Evolutionary conservation across 495 filamentous ascomycete species (phyloP), one percentile per base, ranked within the genome.

Genomic region (Sporormia fimetaria): DNA sequence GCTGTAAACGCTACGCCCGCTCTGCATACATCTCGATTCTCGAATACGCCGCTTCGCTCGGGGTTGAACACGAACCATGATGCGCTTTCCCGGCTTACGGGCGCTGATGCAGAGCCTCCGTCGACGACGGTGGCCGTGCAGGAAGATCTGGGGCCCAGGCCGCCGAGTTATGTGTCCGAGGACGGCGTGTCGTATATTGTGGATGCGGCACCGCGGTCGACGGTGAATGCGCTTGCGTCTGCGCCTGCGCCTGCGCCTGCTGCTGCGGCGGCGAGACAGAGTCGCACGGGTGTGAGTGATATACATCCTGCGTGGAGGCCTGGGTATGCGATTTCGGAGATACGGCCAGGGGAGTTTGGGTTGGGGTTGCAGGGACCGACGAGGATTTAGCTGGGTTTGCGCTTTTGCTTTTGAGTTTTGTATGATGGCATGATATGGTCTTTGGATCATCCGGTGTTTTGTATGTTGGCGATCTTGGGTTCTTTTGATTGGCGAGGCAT

Each of bases 121-220:
- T 17, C 16, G 1, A 14, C 37, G 12, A 18, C 18, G 25, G 12
- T 1, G 18, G 17, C 22, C 6, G 24, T 20, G 8, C 21, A 21
- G 15, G 18, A 22, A 3, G 26, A 47, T 1, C 11, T 26, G 2
- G 46, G 42, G 35, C 63, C 63, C 10, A 66, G 79, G 3, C 81
- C 80, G 12, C 80, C 80, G 25, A 81, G 76, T 17, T 86, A 84
- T 53, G 62, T 68, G 12, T 82, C 77, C 0, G 80, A 83, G 14
- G 74, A 86, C 45, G 80, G 80, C 0, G 66, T 86, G 11, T 66
- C 67, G 30, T 83, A 84, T 47, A 75, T 76, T 15, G 66, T 82
- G 11, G 70, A 75, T 37, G 76, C 76, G 6, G 65, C 66, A 31
- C 74, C 74, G 16, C 51, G 73, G 46, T 73, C 68, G 6, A 66